Percentiles rank a stretch among this genome's conserved stretches.
phyloP scores from a whole-genome alignment of 2,329 filamentous ascomycete species.

The Penicillium sp. region DNA sequence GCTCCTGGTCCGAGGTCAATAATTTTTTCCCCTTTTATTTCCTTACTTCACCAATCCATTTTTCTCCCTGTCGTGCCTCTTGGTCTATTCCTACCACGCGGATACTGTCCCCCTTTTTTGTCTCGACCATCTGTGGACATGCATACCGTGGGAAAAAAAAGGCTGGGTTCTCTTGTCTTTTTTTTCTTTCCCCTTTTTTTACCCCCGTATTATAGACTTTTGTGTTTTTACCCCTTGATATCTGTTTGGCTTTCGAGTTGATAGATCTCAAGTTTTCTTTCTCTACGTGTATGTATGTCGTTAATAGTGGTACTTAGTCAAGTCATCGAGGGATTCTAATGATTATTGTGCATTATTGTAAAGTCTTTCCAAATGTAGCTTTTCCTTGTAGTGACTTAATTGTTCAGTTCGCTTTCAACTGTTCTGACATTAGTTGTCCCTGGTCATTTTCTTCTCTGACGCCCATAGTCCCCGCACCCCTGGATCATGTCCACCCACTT shows the following conservation, averaged over 20 bases:
- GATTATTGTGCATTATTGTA: conserved; percentile 20
- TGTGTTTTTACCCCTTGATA: conserved; percentile 38
- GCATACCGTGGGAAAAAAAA: conserved; percentile 34
- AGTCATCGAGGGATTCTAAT: conserved; percentile 44
- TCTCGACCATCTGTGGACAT: conserved; percentile 38
- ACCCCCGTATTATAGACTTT: conserved; percentile 48
- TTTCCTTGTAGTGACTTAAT: background rate
- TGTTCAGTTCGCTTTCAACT: background rate
- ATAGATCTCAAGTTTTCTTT: conserved; percentile 45
- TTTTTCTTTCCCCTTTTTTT: conserved; percentile 32
- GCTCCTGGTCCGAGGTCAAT: conserved; percentile 43
- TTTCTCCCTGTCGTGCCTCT: conserved; percentile 24
- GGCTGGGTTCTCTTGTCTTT: conserved; percentile 18
- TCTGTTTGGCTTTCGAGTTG: conserved; percentile 36
- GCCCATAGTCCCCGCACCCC: background rate
- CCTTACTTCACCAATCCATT: conserved; percentile 15
- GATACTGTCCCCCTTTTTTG: conserved; percentile 22
- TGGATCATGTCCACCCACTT: background rate
- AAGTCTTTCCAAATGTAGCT: background rate
- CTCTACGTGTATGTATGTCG: conserved; percentile 50
- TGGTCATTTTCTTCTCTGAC: background rate
- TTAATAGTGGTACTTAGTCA: conserved; percentile 50
- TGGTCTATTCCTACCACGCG: conserved; percentile 24
- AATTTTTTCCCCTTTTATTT: conserved; percentile 30
- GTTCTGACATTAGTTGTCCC: background rate